Base-by-base conservation (phyloP, 2,329 filamentous ascomycete species). In the Dissoconium aciculare region DNA sequence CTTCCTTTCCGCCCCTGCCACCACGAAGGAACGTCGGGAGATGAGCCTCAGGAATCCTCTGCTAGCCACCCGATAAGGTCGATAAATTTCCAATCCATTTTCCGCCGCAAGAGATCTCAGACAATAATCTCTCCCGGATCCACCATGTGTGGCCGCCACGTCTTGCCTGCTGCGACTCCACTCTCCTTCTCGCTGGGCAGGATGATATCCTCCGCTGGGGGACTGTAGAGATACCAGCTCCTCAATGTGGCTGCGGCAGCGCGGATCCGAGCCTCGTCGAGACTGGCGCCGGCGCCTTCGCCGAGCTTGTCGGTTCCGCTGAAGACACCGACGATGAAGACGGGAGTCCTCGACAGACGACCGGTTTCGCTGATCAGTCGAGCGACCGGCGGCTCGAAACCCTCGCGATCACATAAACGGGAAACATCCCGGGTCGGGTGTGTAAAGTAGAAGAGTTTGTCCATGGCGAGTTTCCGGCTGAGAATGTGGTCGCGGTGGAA, bases 181-280 rank as follows among this genome's bases (percentile, higher is more conserved):
- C 41, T 41, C 52, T 51, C 46, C 4, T 45, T 42, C 12, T 64
- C 63, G 41, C 63, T 69, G 15, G 69, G 67, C 32, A 69, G 50
- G 17, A 59, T 58, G 5, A 62, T 55, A 14, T 63, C 53, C 17
- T 69, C 56, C 5, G 60, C 53, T 26, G 71, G 51, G 1, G 89
- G 87, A 54, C 76, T 85, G 63, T 98, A 98, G 31, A 98, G 64
- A 57, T 98, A 98, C 89, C 89, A 98, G 4, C 77, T 68, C 66
- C 93, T 92, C 50, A 98, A 64, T 11, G 84, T 76, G 40, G 78
- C 76, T 49, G 91, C 85, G 21, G 81, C 74, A 12, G 89, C 89
- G 54, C 81, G 71, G 40, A 71, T 67, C 40, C 82, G 72, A 17
- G 80, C 87, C 47, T 83, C 71, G 42, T 83, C 67, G 34, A 95